Evolutionary conservation across 2,329 filamentous ascomycete genomes (phyloP), one percentile per base, ranked within the genome.

Genomic region (Erysiphe pulchra): DNA sequence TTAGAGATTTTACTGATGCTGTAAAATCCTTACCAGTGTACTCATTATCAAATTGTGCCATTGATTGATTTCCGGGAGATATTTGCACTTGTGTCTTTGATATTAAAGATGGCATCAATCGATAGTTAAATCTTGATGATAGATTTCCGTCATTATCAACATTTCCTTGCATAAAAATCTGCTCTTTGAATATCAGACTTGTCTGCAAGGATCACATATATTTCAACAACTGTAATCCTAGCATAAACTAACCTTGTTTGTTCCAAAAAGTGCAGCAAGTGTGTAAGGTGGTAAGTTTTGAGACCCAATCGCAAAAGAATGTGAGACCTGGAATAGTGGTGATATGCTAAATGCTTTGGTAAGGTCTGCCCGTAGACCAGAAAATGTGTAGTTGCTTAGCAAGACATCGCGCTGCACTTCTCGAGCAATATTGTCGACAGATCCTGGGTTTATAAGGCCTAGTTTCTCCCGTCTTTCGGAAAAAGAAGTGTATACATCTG

Each of bases 371-470:
- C 87, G 82, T 62, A 98, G 73, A 57, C 90, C 90, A 40, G 83
- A 81, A 69, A 98, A 95, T 76, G 90, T 92, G 63, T 84, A 81
- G 69, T 94, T 93, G 66, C 80, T 90, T 58, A 94, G 75, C 61
- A 95, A 79, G 56, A 94, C 86, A 72, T 94, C 86, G 65, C 86
- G 85, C 67, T 92, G 80, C 51, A 94, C 85, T 68, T 98, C 90
- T 61, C 80, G 78, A 55, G 80, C 74, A 61, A 93, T 77, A 59
- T 77, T 77, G 65, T 98, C 90, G 54, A 94, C 77, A 45, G 81
- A 86, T 56, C 90, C 90, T 37, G 90, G 90, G 65, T 95, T 95
- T 54, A 78, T 71, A 55, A 98, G 70, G 50, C 86, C 87, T 52
- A 98, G 73, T 64, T 81, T 80, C 55, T 77, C 80, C 68, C 90